phyloP scores from a whole-genome alignment of 805 yeast genomes.

The Candida vartiovaarae region DNA sequence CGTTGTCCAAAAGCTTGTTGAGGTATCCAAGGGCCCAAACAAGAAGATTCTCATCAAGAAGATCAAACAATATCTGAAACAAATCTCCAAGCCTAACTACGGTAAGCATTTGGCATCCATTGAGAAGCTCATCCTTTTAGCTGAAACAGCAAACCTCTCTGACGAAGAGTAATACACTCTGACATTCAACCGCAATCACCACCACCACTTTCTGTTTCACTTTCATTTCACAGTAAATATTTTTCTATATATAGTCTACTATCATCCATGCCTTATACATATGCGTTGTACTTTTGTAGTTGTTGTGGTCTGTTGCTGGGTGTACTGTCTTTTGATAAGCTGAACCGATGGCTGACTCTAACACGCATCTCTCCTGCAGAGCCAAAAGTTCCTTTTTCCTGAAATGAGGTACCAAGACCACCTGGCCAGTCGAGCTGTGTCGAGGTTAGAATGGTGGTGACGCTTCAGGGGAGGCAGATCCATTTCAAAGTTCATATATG shows the following conservation, averaged over 20 bases:
- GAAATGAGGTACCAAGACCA: too few relatives aligned
- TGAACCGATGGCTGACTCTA: too few relatives aligned
- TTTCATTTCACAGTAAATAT: not conserved
- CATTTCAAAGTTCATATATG: too few relatives aligned
- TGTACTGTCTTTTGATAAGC: too few relatives aligned
- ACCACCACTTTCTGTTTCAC: not conserved
- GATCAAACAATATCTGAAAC: conserved; percentile 73
- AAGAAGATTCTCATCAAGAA: conserved; percentile 64
- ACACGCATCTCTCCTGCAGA: too few relatives aligned
- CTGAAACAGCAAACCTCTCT: conserved; percentile 21
- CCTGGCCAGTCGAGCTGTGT: too few relatives aligned
- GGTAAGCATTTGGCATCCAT: conserved; percentile 83
- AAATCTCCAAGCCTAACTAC: conserved; percentile 58
- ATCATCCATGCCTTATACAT: not conserved
- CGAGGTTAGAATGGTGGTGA: too few relatives aligned
- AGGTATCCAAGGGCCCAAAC: conserved; percentile 64
- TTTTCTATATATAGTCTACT: not conserved
- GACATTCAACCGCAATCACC: not conserved
- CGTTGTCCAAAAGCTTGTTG: conserved; percentile 91
- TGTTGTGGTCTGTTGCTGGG: too few relatives aligned
- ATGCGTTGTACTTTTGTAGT: too few relatives aligned
- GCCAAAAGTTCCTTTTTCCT: too few relatives aligned
- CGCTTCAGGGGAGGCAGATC: too few relatives aligned
- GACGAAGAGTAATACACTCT: conserved; percentile 14
- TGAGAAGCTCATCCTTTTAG: conserved; percentile 40